Base-by-base conservation (phyloP, 768 basidiomycete genomes). In the Rhizopogon salebrosus region DNA sequence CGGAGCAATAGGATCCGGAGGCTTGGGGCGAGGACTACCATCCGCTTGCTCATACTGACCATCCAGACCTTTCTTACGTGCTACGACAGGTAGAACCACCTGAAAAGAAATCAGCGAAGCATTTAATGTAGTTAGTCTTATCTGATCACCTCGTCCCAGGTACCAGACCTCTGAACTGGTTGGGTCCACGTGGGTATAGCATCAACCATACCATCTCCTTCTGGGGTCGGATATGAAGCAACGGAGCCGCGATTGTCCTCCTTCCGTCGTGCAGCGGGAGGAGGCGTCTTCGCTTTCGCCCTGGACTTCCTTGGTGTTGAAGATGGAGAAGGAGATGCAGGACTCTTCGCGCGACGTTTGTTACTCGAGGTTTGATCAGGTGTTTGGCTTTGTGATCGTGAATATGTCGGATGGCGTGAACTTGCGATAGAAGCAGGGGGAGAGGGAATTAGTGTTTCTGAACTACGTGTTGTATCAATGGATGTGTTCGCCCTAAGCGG, bases 151-250 rank as follows among this genome's bases (percentile, higher is more conserved):
- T 93, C 90, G 62, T 93, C 90, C 90, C 91, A 93, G 61, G 89
- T 91, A 1, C 87, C 87, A 22, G 79, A 73, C 53, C 70, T 71
- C 23, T 76, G 79, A 24, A 84, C 72, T 23, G 88, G 87, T 62
- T 90, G 84, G 16, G 87, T 89, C 89, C 87, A 89, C 3, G 80
- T 77, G 6, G 91, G 90, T 63, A 92, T 90, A 22, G 90, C 90
- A 65, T 92, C 75, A 48, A 78, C 77, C 70, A 85, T 71, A 43
- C 80, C 74, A 54, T 75, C 75, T n/a, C 73, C 76, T 43, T 69
- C 77, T 0, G 83, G 79, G 1, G 76, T 73, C 6, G 89, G 87
- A 69, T 90, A 90, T 41, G 78, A 68, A 39, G 85, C 86, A n/a
- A 88, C 68, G 43, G 83, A 87, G 55, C 70, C 67, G 59, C 86